Evolutionary conservation across 805 yeast genomes (phyloP), one percentile per base, ranked within the genome.

Genomic region (Kuraishia piskuri): DNA sequence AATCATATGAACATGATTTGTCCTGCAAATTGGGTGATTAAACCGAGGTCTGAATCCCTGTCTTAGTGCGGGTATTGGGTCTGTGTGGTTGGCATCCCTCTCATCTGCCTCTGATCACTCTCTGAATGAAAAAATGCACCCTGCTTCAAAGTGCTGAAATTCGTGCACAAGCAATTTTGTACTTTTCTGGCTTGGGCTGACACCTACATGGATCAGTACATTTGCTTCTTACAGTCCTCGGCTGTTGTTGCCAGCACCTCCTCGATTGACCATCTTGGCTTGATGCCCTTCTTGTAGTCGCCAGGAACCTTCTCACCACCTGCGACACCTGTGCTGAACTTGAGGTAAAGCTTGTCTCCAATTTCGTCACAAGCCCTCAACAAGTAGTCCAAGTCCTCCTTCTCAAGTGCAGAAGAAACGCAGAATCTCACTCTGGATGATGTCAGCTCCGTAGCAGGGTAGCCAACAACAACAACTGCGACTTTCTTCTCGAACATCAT

Each of bases 391-490:
- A 94, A 79, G 69, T 94, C 99, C 62, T 88, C 92, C 71, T 94
- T 94, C 31, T 96, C 94, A 62, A 95, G 77, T 1, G 98, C 87
- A 0, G 97, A 75, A 53, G 96, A 86, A 61, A 94, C 85, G 76
- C 99, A 94, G 62, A 94, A 82, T 68, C 99, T 82, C 24, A 90
- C 90, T 71, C 99, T 83, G 4, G 96, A 87, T 40, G 90, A 82
- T 47, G 89, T 83, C 59, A 94, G 77, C 37, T 96, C 96, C 0
- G 98, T 92, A 0, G 99, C 99, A 10, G 99, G 99, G 67, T 94
- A 94, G 40, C 98, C 97, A 48, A 92, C 98, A 58, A 92, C 85
- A 37, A 94, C 99, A 50, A 92, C 91, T 2, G 99, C 99, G 56
- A 94, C 84, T 52, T 87, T 87, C 69, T 82, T 75, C 58, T 79